A percentile compares a stretch with the other conserved stretches of the same genome.
Evolutionary conservation across 2,329 filamentous ascomycete genomes (phyloP).

Genomic region (Tolypocladium capitatum): DNA sequence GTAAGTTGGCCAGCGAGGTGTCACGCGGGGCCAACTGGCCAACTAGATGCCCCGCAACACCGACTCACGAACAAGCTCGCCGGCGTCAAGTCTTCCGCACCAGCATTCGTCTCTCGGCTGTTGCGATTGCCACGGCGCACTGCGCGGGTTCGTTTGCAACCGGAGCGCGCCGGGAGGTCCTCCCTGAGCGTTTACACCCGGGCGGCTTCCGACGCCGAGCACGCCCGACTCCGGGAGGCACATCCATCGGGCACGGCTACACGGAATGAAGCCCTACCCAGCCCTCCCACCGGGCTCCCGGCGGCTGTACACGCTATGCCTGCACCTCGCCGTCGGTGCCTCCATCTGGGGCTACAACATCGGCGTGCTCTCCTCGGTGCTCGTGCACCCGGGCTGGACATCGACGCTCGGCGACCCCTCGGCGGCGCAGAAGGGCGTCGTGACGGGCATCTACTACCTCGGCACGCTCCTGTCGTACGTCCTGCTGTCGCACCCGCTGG

Average conservation of each 20-base stretch:
- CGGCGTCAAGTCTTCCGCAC: background rate
- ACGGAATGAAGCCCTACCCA: background rate
- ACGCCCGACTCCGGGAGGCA: too few species aligned
- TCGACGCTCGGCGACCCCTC: constrained; percentile 29
- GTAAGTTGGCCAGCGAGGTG: too few species aligned
- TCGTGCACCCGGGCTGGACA: constrained; percentile 42
- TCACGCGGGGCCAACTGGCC: too few species aligned
- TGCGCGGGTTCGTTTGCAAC: background rate
- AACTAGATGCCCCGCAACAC: background rate
- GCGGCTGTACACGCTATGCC: constrained; percentile 32
- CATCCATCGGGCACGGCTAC: too few species aligned
- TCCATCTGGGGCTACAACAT: constrained; percentile 48
- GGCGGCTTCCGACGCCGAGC: too few species aligned
- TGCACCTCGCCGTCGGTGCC: constrained; percentile 41
- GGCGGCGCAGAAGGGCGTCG: constrained; percentile 32
- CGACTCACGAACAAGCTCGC: background rate
- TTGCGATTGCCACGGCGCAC: background rate
- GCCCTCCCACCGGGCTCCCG: constrained; percentile 5
- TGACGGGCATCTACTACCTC: constrained; percentile 44
- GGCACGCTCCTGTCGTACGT: constrained; percentile 43
- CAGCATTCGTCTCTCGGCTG: background rate
- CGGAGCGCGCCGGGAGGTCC: background rate
- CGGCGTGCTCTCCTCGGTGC: constrained; percentile 41
- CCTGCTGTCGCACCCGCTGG: constrained; percentile 36
- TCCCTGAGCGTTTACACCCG: background rate